phyloP scores from a whole-genome alignment of 352 stramenopile genomes.

The Globisporangium megalacanthum region DNA sequence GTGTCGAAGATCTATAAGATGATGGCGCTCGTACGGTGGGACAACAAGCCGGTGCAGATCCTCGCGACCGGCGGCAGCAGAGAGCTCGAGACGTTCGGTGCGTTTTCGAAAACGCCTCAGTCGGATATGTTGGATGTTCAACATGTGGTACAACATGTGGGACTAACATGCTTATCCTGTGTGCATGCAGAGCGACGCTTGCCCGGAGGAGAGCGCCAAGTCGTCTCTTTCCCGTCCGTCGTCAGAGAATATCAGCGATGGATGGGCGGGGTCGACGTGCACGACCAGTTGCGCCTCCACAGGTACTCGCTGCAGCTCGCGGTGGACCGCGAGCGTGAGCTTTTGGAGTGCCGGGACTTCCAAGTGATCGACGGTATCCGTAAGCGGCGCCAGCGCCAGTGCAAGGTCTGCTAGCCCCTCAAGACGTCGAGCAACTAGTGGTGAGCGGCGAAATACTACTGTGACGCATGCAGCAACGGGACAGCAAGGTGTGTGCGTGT shows the following conservation, averaged over 20 bases:
- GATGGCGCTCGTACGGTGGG: background rate
- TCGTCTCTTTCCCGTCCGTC: background rate
- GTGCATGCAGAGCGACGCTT: background rate
- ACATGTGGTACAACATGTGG: background rate
- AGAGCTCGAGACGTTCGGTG: background rate
- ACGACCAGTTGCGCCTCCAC: background rate
- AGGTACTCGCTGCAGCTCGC: background rate
- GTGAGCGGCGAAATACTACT: no score
- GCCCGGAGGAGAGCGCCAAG: background rate
- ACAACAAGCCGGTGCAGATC: slow-evolving; percentile 2
- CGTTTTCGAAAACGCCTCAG: background rate
- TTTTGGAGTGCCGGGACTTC: no score
- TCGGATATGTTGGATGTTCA: no score
- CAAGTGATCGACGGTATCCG: no score
- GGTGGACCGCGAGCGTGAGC: background rate
- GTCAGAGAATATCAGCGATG: no score
- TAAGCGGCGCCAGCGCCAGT: no score
- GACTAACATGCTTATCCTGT: background rate
- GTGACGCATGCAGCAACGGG: no score
- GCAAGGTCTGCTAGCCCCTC: no score
- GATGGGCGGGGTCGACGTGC: no score
- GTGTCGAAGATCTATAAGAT: background rate
- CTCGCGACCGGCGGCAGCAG: background rate
- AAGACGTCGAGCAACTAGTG: no score
- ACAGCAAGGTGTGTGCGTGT: no score